Percentiles rank a stretch among this genome's conserved stretches.
Conservation (phyloP, 2,329 filamentous ascomycete species). For the Colletotrichum chlorophyti region DNA sequence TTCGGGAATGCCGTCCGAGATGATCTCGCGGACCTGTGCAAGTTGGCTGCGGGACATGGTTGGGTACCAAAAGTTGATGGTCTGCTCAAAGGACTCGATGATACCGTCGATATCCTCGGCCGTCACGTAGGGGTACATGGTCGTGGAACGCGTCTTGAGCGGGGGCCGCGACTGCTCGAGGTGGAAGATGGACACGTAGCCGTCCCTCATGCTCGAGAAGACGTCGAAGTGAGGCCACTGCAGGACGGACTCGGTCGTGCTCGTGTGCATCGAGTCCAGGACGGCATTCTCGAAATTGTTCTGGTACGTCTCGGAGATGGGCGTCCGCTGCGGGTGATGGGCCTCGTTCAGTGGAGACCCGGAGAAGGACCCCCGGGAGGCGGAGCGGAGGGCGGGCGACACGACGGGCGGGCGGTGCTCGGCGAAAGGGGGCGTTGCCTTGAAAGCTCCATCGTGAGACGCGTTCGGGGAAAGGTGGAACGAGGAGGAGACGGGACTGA, state of each 20-base stretch:
- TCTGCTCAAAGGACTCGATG: constrained; percentile 50
- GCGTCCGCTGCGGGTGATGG: constrained; percentile 30
- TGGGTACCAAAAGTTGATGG: constrained; percentile 61
- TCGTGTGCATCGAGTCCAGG: constrained; percentile 56
- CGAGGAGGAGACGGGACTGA: constrained; percentile 32
- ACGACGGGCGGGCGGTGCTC: constrained; percentile 20
- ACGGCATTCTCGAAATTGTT: constrained; percentile 52
- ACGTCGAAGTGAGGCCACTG: constrained; percentile 57
- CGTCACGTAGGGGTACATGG: constrained; percentile 50
- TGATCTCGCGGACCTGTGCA: constrained; percentile 36
- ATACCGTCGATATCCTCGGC: constrained; percentile 48
- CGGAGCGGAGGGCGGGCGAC: constrained; percentile 33
- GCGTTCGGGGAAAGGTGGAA: constrained; percentile 17
- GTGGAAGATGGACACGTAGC: constrained; percentile 53
- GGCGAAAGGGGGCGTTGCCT: constrained; percentile 15
- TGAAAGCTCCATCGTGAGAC: constrained; percentile 18
- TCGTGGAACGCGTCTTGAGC: constrained; percentile 40
- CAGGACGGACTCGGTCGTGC: constrained; percentile 57
- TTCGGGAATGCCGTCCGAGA: constrained; percentile 42
- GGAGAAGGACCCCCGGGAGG: constrained; percentile 31
- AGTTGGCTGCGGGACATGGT: constrained; percentile 51
- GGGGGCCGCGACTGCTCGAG: constrained; percentile 51
- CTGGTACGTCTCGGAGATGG: constrained; percentile 31
- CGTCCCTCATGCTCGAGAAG: constrained; percentile 49
- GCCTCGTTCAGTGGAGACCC: constrained; percentile 31